These are phyloP conservation scores for Glutinoglossum americanum DNA, from an alignment of 495 filamentous ascomycete species.

Conservation along the genomic window DNA sequence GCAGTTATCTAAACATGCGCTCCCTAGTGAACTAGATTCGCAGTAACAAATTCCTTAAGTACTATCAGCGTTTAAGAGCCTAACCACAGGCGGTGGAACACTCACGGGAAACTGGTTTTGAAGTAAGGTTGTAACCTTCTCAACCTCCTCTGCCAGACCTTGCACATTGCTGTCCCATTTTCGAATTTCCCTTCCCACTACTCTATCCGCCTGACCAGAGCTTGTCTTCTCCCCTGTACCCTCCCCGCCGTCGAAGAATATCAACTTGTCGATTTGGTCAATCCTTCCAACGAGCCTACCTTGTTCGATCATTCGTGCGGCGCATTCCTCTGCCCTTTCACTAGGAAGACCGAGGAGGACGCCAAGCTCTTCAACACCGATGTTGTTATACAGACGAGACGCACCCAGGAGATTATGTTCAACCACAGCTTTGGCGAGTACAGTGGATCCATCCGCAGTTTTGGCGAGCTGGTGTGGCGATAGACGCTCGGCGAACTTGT, in stretches of 20 bases:
- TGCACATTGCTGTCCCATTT: constrained; percentile 82
- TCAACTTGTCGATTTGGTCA: constrained; percentile 79
- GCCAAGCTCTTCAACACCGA: constrained; percentile 57
- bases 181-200: constrained; percentile 45
- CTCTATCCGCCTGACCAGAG: constrained; percentile 31
- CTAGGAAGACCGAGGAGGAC: constrained; percentile 53
- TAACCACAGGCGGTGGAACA: neutral
- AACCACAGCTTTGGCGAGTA: constrained; percentile 81
- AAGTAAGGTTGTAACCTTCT: constrained; percentile 57
- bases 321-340: constrained; percentile 75
- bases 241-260: constrained; percentile 57
- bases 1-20: neutral
- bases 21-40: constrained; percentile 18
- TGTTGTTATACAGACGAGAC: constrained; percentile 76
- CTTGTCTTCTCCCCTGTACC: constrained; percentile 38
- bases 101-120: constrained; percentile 46
- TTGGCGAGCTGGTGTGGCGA: constrained; percentile 73
- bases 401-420: constrained; percentile 86
- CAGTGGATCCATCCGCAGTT: constrained; percentile 75
- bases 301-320: constrained; percentile 89
- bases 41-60: constrained; percentile 27
- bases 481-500: constrained; percentile 60
- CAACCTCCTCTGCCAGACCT: constrained; percentile 67
- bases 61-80: constrained; percentile 1
- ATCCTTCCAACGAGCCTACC: constrained; percentile 68